Conservation (phyloP, 495 filamentous ascomycete genomes). For the Lophiotrema nucula region DNA sequence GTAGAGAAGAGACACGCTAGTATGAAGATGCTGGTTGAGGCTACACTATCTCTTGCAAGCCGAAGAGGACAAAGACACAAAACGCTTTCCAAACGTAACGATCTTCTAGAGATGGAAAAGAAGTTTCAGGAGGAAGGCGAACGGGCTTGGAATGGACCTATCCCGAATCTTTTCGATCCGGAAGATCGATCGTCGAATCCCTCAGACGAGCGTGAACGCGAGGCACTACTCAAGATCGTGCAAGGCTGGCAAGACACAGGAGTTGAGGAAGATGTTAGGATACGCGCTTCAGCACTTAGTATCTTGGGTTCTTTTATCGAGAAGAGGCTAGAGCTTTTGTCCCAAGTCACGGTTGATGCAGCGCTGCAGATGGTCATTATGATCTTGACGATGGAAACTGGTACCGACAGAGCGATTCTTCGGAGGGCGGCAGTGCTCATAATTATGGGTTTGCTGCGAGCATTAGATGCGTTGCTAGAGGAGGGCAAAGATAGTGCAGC, state of each 20-base stretch:
- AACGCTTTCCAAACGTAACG: conserved; percentile 53
- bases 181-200: conserved; percentile 42
- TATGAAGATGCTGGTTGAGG: conserved; percentile 53
- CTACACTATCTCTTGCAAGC: conserved; percentile 65
- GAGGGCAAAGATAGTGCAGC: conserved; percentile 55
- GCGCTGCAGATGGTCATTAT: conserved; percentile 66
- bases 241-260: conserved; percentile 70
- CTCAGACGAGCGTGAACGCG: conserved; percentile 37
- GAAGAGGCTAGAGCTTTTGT: conserved; percentile 59
- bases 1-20: background rate
- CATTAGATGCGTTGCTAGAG: conserved; percentile 59
- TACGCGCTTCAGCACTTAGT: conserved; percentile 75
- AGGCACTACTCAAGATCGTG: conserved; percentile 59
- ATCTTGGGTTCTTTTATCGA: conserved; percentile 67
- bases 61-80: conserved; percentile 58
- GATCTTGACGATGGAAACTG: conserved; percentile 64
- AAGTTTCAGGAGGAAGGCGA: conserved; percentile 47
- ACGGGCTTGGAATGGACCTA: conserved; percentile 54
- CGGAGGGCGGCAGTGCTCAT: conserved; percentile 70
- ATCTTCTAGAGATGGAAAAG: conserved; percentile 50
- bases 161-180: conserved; percentile 43
- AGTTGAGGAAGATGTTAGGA: conserved; percentile 70
- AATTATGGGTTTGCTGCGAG: conserved; percentile 64
- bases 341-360: conserved; percentile 51
- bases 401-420: conserved; percentile 65